Evolutionary conservation across 192 early-diverging fungal species (phyloP), one percentile per base, ranked within the genome.

Genomic region (Glomus cerebriforme): DNA sequence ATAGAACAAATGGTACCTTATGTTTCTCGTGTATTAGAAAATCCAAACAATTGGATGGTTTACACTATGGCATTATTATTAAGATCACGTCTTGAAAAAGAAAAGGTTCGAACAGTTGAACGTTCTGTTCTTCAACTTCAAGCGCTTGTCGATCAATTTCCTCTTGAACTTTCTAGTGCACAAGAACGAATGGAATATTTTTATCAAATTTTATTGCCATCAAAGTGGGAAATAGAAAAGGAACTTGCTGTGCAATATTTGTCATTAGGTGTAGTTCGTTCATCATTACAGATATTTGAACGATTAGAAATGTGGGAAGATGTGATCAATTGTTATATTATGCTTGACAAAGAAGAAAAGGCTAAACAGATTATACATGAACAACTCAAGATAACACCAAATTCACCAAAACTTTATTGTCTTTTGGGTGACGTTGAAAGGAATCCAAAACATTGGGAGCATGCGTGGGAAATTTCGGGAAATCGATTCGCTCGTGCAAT

Each of bases 231-330:
- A 70, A 85, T 99, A 80, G 98, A 99, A 89, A 87, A 89, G 75
- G 97, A 99, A 80, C 87, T 99, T 47, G 98, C 92, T 17, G 85
- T 92, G 12, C 88, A 93, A 59, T 96, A 93, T 83, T 87, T 96
- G 79, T 85, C 89, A 4, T 80, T 98, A 70, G 98, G 98, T 59
- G 93, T 98, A 2, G 70, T 96, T 29, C 92, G 94, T 19, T 96
- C 96, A 7, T 95, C 98, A 6, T 84, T 98, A 35, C 95, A 99
- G 64, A 98, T 99, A 65, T 99, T 92, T 82, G 92, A 95, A 81
- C 93, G 98, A 17, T 84, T 99, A 73, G 90, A 98, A 76, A 87
- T 98, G 88, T 99, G 98, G 98, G 97, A 99, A 81, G 93, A 99
- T 77, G 92, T 92, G 9, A 92, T 99, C 39, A 83, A 88, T 13